phyloP scores from a whole-genome alignment of 768 basidiomycete genomes.

The Boletus pseudo-olivaceus region DNA sequence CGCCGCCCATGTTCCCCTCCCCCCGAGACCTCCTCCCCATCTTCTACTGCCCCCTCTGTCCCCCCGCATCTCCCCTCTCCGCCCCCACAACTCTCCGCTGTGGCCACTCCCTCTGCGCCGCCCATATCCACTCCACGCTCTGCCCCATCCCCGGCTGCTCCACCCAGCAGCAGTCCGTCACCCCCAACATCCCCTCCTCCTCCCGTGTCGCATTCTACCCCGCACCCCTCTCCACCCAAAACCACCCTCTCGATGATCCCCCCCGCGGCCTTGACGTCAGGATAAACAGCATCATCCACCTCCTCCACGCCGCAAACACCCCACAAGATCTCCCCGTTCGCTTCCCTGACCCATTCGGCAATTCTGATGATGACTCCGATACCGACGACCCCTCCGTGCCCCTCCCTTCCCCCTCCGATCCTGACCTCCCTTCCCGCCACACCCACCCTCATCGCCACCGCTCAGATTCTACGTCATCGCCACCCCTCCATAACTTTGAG shows the following conservation, averaged over 20 bases:
- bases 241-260: background rate
- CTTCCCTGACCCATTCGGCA: conserved; percentile 21
- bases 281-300: conserved; percentile 50
- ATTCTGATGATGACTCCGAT: conserved; percentile 33
- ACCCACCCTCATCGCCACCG: conserved; percentile 27
- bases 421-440: conserved; percentile 18
- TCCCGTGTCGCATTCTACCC: conserved; percentile 34
- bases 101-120: conserved; percentile 76
- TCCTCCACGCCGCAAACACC: conserved; percentile 32
- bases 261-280: conserved; percentile 47
- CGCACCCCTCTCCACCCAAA: conserved; percentile 29
- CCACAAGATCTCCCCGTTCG: conserved; percentile 7
- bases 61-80: conserved; percentile 32
- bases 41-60: conserved; percentile 56
- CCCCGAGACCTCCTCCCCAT: conserved; percentile 34
- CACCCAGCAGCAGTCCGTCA: conserved; percentile 13
- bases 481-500: conserved; percentile 41
- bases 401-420: background rate
- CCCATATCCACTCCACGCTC: conserved; percentile 39
- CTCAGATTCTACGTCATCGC: conserved; percentile 29
- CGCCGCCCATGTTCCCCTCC: conserved; percentile 24
- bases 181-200: conserved; percentile 41
- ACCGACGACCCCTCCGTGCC: conserved; percentile 24
- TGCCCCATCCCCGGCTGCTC: conserved; percentile 39
- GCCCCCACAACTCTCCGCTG: conserved; percentile 65